Evolutionary conservation across 192 early-diverging fungal species (phyloP), one percentile per base, ranked within the genome.

Genomic region (Rhizophagus sp.): DNA sequence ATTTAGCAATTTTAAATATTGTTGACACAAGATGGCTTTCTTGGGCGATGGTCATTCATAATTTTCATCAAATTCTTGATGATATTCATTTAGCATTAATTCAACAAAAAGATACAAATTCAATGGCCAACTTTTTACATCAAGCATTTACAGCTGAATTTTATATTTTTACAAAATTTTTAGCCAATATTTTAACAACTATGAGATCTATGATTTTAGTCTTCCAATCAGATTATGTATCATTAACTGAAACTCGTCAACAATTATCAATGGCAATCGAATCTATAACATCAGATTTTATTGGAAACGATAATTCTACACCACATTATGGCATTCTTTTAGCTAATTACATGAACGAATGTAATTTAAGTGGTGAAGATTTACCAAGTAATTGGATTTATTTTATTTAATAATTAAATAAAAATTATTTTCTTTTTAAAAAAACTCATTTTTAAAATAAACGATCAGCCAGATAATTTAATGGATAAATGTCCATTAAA

Each of bases 1-100:
- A n/a, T n/a, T n/a, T n/a, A n/a, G n/a, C n/a, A n/a, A n/a, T 73
- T 41, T 74, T 62, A 27, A 74, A 64, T 25, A 74, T 44, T 44
- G 30, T 44, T 44, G 36, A 62, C 2, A 67, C 65, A 30, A 25
- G 30, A 27, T 67, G 65, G 65, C 25, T 36, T 67, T 67, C 33
- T 30, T 67, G 13, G 33, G 30, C 30, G 0, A n/a, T 4, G 19
- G 65, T 67, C 13, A 33, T 67, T 67, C 65, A 67, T 2, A 39
- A 39, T 39, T 39, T 39, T 39, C 36, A 39, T 39, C 36, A 39
- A 39, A 39, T 39, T 39, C 4, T 39, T 39, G 36, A 39, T 39
- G 36, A 39, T 39, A 39, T 39, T 4, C 36, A 39, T 39, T 39
- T 4, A 4, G 50, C 8, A 74, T 64, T 64, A 74, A 24, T 24